Conservation (phyloP, 768 basidiomycete genomes). For the Antrodiella citrinella region DNA sequence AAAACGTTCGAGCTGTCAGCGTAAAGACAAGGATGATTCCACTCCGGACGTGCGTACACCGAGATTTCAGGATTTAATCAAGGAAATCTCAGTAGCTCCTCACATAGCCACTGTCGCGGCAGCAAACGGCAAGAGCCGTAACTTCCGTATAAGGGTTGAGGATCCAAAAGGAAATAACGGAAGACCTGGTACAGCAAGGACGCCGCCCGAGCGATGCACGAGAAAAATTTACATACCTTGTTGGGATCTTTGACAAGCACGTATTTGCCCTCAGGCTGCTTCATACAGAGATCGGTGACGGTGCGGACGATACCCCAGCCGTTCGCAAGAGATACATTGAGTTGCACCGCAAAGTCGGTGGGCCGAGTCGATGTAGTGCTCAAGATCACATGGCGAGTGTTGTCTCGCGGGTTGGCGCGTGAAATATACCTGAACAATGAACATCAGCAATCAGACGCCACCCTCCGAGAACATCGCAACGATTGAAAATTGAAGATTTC, state of each 20-base stretch:
- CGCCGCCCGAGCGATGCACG: too few species aligned
- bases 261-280: constrained; percentile 97
- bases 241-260: constrained; percentile 97
- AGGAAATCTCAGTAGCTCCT: too few species aligned
- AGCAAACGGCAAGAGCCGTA: too few species aligned
- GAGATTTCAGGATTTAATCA: too few species aligned
- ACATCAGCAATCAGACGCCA: constrained; percentile 7
- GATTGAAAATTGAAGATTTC: constrained; percentile 4
- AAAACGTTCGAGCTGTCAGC: not conserved
- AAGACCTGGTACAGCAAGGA: too few species aligned
- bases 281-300: constrained; percentile 89
- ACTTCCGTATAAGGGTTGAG: too few species aligned
- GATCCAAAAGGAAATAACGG: too few species aligned
- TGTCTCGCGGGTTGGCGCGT: constrained; percentile 88
- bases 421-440: constrained; percentile 72
- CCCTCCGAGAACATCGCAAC: constrained; percentile 14
- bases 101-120: too few species aligned
- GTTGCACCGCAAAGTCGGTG: constrained; percentile 86
- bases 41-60: too few species aligned
- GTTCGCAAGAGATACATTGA: constrained; percentile 90
- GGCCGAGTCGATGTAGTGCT: constrained; percentile 94
- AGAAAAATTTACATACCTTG: constrained; percentile 81
- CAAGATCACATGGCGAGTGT: constrained; percentile 91
- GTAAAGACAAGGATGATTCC: not conserved
- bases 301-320: constrained; percentile 99